Base-by-base conservation (phyloP, 495 filamentous ascomycete species). In the Penicillium nucicola region DNA sequence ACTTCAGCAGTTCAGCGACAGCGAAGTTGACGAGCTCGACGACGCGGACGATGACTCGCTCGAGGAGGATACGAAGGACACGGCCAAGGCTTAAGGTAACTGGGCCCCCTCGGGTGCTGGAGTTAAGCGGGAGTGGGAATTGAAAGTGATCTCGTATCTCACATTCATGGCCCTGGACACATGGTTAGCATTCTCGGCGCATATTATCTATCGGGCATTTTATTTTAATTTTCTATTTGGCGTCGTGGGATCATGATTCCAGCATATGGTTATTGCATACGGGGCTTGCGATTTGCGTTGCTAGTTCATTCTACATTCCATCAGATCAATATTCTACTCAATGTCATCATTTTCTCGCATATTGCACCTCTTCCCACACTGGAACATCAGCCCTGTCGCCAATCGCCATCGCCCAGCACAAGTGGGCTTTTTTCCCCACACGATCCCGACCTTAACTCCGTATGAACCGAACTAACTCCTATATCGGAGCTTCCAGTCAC, bases 21-120 rank as follows among this genome's bases (percentile, higher is more conserved):
- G 78, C 52, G 79, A 82, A 6, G 72, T 79, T 7, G 76, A 84
- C 19, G 76, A 82, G 22, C 74, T 77, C 19, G 77, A 79, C 5
- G 75, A 76, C 15, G 73, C 4, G 18, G 31, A 23, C 9, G 53
- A 60, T 8, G 48, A 56, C 3, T 42, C 43, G n/a, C 15, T 19
- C 1, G n/a, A 42, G 12, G 20, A 48, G 4, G 32, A 31, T 13
- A 11, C 19, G 9, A 28, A 46, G 14, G 42, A 57, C 8, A 17
- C 5, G 44, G 54, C 34, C 48, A 49, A 44, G 17, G 32, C 13
- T 12, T 39, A 22, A 22, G 15, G 31, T n/a, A 7, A 23, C 15
- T 6, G 18, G 30, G n/a, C 4, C 8, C 10, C 7, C 31, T 45
- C 12, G 20, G 5, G 7, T 25, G 6, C 10, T 17, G 17, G 13